Conservation (phyloP, 2,329 filamentous ascomycete species). For the Byssothecium circinans region DNA sequence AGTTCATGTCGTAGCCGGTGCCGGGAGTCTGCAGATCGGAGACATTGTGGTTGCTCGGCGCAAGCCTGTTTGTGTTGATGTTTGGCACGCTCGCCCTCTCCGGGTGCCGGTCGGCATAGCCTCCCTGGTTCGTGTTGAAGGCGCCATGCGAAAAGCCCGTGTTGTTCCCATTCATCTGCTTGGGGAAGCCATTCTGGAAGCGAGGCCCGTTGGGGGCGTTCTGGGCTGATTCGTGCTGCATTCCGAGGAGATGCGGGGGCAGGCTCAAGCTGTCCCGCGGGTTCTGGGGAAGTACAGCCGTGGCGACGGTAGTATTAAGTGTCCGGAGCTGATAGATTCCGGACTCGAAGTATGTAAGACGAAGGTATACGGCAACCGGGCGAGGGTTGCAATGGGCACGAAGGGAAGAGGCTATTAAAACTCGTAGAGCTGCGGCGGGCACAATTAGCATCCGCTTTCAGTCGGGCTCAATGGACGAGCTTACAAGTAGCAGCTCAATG, state of each 20-base stretch:
- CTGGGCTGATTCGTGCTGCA: constrained; percentile 78
- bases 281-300: constrained; percentile 77
- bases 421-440: constrained; percentile 28
- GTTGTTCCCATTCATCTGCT: constrained; percentile 71
- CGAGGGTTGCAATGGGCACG: constrained; percentile 23
- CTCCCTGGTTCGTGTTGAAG: constrained; percentile 79
- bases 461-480: constrained; percentile 9
- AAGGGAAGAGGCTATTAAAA: constrained; percentile 37
- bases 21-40: constrained; percentile 83
- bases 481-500: constrained; percentile 35
- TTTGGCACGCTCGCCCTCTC: constrained; percentile 83
- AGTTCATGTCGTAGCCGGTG: constrained; percentile 95
- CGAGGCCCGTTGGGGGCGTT: constrained; percentile 60
- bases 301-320: constrained; percentile 67
- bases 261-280: constrained; percentile 83
- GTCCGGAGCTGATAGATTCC: constrained; percentile 52
- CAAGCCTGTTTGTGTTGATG: constrained; percentile 81
- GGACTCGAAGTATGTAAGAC: constrained; percentile 44
- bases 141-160: constrained; percentile 92
- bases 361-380: constrained; percentile 37
- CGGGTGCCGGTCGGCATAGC: constrained; percentile 84
- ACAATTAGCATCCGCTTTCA: constrained; percentile 13
- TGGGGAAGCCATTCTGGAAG: constrained; percentile 68
- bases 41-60: constrained; percentile 57
- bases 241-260: constrained; percentile 80